Percentiles rank a stretch among this genome's conserved stretches.
Evolutionary conservation across 2,329 filamentous ascomycete species (phyloP).

Genomic region (Cadophora malorum): DNA sequence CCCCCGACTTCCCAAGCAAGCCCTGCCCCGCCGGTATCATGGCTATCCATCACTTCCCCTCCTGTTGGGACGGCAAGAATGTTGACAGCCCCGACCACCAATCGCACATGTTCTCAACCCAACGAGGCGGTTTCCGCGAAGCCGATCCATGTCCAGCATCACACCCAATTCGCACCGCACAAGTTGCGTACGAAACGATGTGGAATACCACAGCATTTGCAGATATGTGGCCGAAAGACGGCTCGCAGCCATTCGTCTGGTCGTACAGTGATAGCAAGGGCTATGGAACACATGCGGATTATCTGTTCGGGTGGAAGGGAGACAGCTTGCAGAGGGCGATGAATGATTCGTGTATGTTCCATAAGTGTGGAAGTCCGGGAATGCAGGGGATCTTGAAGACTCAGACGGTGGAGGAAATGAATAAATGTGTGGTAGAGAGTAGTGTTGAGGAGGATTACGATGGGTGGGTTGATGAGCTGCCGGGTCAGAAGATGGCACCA

Average conservation of each 20-base stretch:
- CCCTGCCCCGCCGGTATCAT: constrained; percentile 27
- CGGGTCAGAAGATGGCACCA: neutral
- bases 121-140: constrained; percentile 5
- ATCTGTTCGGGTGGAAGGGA: constrained; percentile 19
- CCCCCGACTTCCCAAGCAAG: constrained; percentile 24
- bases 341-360: constrained; percentile 19
- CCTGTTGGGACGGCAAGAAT: constrained; percentile 59
- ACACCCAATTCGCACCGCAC: constrained; percentile 5
- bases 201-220: constrained; percentile 21
- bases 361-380: constrained; percentile 5
- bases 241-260: constrained; percentile 29
- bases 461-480: constrained; percentile 9
- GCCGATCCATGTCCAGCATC: constrained; percentile 10
- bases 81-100: constrained; percentile 53
- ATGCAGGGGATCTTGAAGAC: constrained; percentile 13
- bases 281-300: constrained; percentile 18
- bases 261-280: constrained; percentile 21
- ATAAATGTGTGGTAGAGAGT: constrained; percentile 5
- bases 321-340: constrained; percentile 19
- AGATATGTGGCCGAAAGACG: constrained; percentile 29
- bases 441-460: constrained; percentile 17
- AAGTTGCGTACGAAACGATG: constrained; percentile 17
- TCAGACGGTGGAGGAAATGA: constrained; percentile 12
- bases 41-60: constrained; percentile 36
- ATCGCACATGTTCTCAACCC: constrained; percentile 60